Conservation (phyloP, 2,329 filamentous ascomycete species). For the Fusarium odoratissimum region DNA sequence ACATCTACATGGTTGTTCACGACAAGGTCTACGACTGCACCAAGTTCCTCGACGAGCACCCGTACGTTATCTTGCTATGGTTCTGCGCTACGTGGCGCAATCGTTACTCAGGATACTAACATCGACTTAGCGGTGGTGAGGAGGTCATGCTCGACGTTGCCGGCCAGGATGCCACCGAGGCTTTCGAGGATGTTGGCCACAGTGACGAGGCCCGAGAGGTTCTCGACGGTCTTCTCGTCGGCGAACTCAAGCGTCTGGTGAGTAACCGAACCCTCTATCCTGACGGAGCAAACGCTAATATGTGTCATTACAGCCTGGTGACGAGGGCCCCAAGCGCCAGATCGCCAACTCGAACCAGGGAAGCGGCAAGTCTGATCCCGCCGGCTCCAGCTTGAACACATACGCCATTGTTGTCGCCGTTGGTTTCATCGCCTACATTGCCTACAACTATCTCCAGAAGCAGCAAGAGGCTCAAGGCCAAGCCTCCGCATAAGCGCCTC, state of each 20-base stretch:
- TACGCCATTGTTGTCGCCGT: slow-evolving; percentile 86
- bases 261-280: slow-evolving; percentile 44
- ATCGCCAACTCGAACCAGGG: slow-evolving; percentile 62
- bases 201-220: slow-evolving; percentile 98
- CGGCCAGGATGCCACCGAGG: slow-evolving; percentile 96
- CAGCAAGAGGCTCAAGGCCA: slow-evolving; percentile 53
- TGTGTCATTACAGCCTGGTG: slow-evolving; percentile 69
- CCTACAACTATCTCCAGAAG: slow-evolving; percentile 84
- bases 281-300: slow-evolving; percentile 37
- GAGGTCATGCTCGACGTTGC: slow-evolving; percentile 97
- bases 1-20: slow-evolving; percentile 90
- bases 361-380: slow-evolving; percentile 57
- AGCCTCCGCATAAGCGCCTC: slow-evolving; percentile 45
- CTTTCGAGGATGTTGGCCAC: slow-evolving; percentile 99
- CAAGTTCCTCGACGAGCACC: slow-evolving; percentile 97
- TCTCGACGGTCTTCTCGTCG: slow-evolving; percentile 80
- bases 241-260: slow-evolving; percentile 84
- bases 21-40: slow-evolving; percentile 94
- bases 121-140: slow-evolving; percentile 82
- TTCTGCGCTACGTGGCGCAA: neutral
- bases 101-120: slow-evolving; percentile 29
- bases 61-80: slow-evolving; percentile 63
- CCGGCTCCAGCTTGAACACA: slow-evolving; percentile 78
- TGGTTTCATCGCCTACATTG: slow-evolving; percentile 80
- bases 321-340: slow-evolving; percentile 74